Conservation (phyloP, 2,329 filamentous ascomycete genomes). For the Annulohypoxylon truncatum region DNA sequence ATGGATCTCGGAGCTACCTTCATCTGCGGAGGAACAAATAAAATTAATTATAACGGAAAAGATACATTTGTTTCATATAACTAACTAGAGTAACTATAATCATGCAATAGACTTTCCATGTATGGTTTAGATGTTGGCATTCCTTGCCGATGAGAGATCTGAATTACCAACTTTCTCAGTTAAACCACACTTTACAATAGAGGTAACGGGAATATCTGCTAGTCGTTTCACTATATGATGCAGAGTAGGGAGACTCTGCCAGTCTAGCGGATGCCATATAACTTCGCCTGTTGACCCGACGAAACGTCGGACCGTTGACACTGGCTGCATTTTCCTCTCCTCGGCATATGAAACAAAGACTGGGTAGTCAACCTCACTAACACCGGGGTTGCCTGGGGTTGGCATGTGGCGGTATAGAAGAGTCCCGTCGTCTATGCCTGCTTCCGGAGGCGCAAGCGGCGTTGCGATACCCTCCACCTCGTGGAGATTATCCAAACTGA, state of each 20-base stretch:
- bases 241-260: constrained; percentile 17
- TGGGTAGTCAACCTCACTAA: constrained; percentile 14
- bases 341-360: constrained; percentile 18
- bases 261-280: constrained; percentile 21
- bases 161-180: constrained; percentile 19
- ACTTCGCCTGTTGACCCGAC: constrained; percentile 3
- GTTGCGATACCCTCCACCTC: not conserved
- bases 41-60: not conserved
- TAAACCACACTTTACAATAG: constrained; percentile 13
- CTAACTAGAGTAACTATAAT: not conserved
- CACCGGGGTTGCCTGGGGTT: constrained; percentile 13
- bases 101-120: not conserved
- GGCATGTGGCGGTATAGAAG: constrained; percentile 20
- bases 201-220: constrained; percentile 3
- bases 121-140: not conserved
- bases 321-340: constrained; percentile 12
- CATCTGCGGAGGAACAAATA: not conserved
- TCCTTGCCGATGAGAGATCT: constrained; percentile 23
- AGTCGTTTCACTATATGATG: constrained; percentile 21
- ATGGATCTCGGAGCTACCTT: not conserved
- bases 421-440: constrained; percentile 15
- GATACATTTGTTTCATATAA: not conserved
- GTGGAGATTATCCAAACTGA: not conserved
- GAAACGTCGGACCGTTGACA: constrained; percentile 2
- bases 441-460: constrained; percentile 13